These are phyloP conservation scores for Crithidia acanthocephali DNA, from an alignment of 208 protist species.

Conservation along the genomic window DNA sequence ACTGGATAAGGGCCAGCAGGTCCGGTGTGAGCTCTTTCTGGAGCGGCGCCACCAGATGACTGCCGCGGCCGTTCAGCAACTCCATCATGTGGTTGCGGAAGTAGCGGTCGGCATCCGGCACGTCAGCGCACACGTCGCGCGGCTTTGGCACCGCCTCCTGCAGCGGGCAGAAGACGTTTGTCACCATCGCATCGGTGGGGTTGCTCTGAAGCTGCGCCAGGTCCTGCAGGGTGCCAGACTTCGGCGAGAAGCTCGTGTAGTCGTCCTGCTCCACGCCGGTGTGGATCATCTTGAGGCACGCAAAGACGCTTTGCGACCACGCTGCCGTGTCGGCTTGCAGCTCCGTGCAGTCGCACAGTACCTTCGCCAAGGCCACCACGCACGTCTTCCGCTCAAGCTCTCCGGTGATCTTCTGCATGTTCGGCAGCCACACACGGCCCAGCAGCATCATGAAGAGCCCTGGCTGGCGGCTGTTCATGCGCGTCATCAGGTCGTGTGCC, in stretches of 20 bases:
- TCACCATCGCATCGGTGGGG: conserved; percentile 26
- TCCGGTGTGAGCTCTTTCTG: conserved; percentile 46
- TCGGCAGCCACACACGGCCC: conserved; percentile 73
- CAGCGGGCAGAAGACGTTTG: conserved; percentile 82
- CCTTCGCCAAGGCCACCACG: conserved; percentile 70
- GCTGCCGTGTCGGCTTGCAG: conserved; percentile 60
- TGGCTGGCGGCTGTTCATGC: conserved; percentile 70
- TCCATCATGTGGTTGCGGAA: conserved; percentile 65
- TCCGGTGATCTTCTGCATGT: conserved; percentile 89
- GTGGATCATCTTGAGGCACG: conserved; percentile 81
- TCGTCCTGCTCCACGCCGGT: conserved; percentile 76
- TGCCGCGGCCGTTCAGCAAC: conserved; percentile 52
- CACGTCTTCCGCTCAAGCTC: conserved; percentile 84
- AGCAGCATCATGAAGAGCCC: conserved; percentile 86
- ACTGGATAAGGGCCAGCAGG: conserved; percentile 60
- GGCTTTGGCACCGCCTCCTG: conserved; percentile 63
- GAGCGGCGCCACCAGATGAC: conserved; percentile 41
- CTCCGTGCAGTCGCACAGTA: conserved; percentile 69
- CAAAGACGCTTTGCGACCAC: conserved; percentile 71
- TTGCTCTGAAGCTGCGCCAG: conserved; percentile 30
- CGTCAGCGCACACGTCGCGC: conserved; percentile 67
- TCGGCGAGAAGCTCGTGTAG: conserved; percentile 72
- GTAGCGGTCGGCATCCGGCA: conserved; percentile 68
- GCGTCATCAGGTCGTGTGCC: conserved; percentile 56
- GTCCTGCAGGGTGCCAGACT: conserved; percentile 38